phyloP scores from a whole-genome alignment of 805 yeast species.

The Cyberlindnera sargentensis region DNA sequence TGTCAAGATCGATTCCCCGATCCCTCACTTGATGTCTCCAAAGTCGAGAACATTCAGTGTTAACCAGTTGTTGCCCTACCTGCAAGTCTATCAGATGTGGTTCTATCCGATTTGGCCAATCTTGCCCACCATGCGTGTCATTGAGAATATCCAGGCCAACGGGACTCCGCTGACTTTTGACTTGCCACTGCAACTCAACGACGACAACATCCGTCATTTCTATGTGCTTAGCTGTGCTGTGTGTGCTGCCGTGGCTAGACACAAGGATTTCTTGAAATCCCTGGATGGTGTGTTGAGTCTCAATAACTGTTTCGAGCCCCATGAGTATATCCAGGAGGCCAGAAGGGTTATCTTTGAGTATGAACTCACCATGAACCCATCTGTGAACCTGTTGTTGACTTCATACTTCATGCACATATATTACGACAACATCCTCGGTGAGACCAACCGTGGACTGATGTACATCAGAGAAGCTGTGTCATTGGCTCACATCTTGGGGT shows the following conservation, averaged over 20 bases:
- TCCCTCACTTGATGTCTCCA: too few relatives aligned
- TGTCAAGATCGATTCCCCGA: too few relatives aligned
- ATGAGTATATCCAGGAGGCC: conserved; percentile 18
- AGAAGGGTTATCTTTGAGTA: conserved; percentile 14
- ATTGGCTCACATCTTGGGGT: conserved; percentile 15
- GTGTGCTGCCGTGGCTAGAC: conserved; percentile 19
- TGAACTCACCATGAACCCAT: conserved; percentile 13
- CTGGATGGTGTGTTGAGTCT: conserved; percentile 10
- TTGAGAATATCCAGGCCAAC: conserved; percentile 9
- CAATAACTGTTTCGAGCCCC: conserved; percentile 15
- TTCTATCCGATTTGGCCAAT: conserved; percentile 23
- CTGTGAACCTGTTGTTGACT: conserved; percentile 11
- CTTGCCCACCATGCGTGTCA: conserved; percentile 11
- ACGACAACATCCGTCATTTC: conserved; percentile 8
- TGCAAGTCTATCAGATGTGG: conserved; percentile 22
- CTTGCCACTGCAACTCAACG: conserved; percentile 5
- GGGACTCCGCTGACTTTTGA: background rate
- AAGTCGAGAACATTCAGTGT: conserved; percentile 7
- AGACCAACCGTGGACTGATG: conserved; percentile 11
- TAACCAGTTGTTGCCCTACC: conserved; percentile 16
- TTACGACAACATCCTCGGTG: conserved; percentile 16
- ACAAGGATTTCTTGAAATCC: conserved; percentile 18
- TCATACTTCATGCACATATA: conserved; percentile 19
- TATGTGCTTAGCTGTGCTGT: conserved; percentile 19
- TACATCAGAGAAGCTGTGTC: conserved; percentile 20